Evolutionary conservation across 495 filamentous ascomycete species (phyloP).

Genomic region (Paragyromitra xinjiangensis): DNA sequence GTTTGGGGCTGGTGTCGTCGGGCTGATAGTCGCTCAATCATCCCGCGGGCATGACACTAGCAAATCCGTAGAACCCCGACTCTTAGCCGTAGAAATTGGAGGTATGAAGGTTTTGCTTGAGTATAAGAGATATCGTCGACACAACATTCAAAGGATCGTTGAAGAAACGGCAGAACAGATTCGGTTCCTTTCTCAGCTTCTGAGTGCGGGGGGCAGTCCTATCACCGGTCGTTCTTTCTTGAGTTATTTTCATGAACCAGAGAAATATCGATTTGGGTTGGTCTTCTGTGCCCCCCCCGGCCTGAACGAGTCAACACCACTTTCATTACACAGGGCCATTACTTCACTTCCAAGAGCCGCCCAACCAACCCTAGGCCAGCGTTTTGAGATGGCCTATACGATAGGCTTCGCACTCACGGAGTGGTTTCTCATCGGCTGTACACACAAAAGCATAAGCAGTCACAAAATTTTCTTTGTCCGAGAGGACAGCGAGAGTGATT

Average conservation of each 20-base stretch:
- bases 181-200: slow-evolving; percentile 2
- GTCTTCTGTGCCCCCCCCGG: slow-evolving; percentile 24
- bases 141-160: neutral
- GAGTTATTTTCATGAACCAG: slow-evolving; percentile 25
- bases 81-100: too few species aligned
- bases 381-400: slow-evolving; percentile 25
- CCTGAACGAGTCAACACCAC: neutral
- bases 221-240: neutral
- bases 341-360: neutral
- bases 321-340: slow-evolving; percentile 8
- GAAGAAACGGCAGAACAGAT: neutral
- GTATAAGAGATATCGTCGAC: slow-evolving; percentile 1
- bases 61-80: too few species aligned
- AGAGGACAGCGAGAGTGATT: neutral
- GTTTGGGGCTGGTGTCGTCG: neutral
- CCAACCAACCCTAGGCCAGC: slow-evolving; percentile 30
- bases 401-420: slow-evolving; percentile 31
- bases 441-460: slow-evolving; percentile 59
- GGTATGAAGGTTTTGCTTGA: slow-evolving; percentile 1
- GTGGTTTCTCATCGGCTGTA: slow-evolving; percentile 56
- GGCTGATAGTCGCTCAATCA: too few species aligned
- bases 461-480: slow-evolving; percentile 59
- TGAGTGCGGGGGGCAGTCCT: neutral
- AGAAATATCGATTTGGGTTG: neutral
- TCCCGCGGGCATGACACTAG: too few species aligned